Base-by-base conservation (phyloP, 345 rosid species). In the Linum trigynum region DNA sequence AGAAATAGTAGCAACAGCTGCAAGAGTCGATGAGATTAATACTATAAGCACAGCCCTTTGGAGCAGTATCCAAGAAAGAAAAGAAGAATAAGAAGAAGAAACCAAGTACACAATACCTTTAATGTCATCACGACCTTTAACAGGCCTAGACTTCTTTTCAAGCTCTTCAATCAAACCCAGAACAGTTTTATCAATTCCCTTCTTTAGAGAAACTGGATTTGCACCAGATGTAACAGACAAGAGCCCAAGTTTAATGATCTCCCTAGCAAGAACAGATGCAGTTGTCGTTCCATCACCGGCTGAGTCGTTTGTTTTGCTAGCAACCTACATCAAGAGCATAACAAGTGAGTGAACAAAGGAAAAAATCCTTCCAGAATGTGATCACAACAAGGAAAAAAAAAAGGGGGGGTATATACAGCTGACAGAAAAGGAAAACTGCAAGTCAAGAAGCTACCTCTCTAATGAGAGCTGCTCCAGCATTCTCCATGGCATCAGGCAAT, bases 281-380 rank as follows among this genome's bases (percentile, higher is more conserved):
- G 99, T 94, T 57, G 99, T 94, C 7, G 99, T 94, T 35, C 97
- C 99, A 79, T 94, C 99, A 70, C 97, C 99, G 69, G 99, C 96
- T 1, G 96, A 84, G 77, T 94, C 99, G 66, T 94, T 94, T 50
- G 99, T 91, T 78, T 94, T 94, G 75, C 99, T 90, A 0, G 97
- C 99, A 70, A 91, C 99, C 99, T 94, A 61, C 62, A 65, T 23
- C 10, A 63, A n/a, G 56, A 38, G 4, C 50, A 60, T 35, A 39
- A 32, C 60, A 48, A 4, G 43, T 59, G 39, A 55, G 17, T 23
- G 36, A 56, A 5, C 2, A n/a, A 7, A 48, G 53, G 11, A 48
- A 48, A 48, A 48, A 2, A 48, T 48, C 3, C 53, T 14, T 43
- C 14, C 3, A 66, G 39, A 8, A 9, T 59, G 37, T 53, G 17